phyloP scores from a whole-genome alignment of 2,329 filamentous ascomycete species.

The Ceratocystis lukuohia region DNA sequence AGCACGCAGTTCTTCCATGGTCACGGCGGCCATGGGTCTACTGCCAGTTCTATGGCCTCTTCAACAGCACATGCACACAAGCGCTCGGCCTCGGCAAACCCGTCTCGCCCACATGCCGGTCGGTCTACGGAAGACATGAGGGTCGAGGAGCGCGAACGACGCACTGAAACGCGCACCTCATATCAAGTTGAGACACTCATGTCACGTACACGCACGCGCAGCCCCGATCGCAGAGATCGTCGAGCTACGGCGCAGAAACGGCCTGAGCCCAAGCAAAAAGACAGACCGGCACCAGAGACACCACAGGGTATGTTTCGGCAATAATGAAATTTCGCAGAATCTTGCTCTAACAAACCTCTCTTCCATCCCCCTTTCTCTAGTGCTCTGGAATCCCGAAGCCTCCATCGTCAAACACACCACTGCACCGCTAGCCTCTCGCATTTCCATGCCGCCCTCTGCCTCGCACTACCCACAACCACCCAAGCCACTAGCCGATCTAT shows the following conservation, averaged over 20 bases:
- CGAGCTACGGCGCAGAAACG: conserved; percentile 27
- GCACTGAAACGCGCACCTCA: conserved; percentile 43
- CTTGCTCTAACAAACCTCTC: not conserved
- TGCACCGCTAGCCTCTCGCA: conserved; percentile 56
- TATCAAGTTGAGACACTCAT: conserved; percentile 51
- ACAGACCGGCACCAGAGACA: conserved; percentile 35
- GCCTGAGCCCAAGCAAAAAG: conserved; percentile 33
- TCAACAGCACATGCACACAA: conserved; percentile 35
- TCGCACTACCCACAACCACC: conserved; percentile 55
- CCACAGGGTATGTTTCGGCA: conserved; percentile 33
- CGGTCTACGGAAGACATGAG: conserved; percentile 32
- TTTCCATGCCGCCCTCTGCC: conserved; percentile 53
- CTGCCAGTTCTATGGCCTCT: not conserved
- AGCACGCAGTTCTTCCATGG: conserved; percentile 23
- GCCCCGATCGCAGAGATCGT: conserved; percentile 38
- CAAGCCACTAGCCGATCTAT: conserved; percentile 57
- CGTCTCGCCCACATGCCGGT: conserved; percentile 28
- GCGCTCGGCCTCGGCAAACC: conserved; percentile 44
- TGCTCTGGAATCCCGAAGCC: conserved; percentile 66
- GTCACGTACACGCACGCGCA: conserved; percentile 44
- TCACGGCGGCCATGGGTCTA: not conserved
- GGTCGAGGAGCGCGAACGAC: conserved; percentile 35
- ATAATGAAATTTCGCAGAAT: not conserved
- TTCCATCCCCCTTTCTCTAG: conserved; percentile 23
- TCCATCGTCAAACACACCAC: conserved; percentile 54